Conservation (phyloP, 768 basidiomycete genomes). For the Russula dissimulans region DNA sequence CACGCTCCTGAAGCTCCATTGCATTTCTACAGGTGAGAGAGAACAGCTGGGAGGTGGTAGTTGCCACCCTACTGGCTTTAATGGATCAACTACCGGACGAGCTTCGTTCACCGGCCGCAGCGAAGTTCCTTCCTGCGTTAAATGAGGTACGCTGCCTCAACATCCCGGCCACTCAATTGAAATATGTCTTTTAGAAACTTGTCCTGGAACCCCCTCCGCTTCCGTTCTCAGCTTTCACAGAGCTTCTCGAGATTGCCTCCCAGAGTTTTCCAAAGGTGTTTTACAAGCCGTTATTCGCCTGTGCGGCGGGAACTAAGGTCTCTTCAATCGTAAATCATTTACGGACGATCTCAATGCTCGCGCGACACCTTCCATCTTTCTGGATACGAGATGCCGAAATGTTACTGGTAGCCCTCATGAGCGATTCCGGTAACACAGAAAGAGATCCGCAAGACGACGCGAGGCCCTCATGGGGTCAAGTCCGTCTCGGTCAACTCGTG, state of each 20-base stretch:
- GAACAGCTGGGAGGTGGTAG: constrained; percentile 35
- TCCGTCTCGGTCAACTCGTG: constrained; percentile 53
- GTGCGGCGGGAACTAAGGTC: constrained; percentile 54
- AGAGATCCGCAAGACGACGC: constrained; percentile 17
- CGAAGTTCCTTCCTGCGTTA: constrained; percentile 36
- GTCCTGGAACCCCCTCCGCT: constrained; percentile 42
- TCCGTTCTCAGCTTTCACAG: constrained; percentile 38
- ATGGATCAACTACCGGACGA: constrained; percentile 40
- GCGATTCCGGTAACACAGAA: constrained; percentile 30
- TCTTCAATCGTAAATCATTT: constrained; percentile 51
- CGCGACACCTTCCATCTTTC: constrained; percentile 48
- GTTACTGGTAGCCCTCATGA: constrained; percentile 61
- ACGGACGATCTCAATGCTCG: constrained; percentile 41
- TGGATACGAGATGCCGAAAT: constrained; percentile 68
- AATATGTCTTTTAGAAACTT: constrained; percentile 32
- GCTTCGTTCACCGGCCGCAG: constrained; percentile 33
- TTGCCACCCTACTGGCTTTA: constrained; percentile 36
- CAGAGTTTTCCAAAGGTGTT: constrained; percentile 50
- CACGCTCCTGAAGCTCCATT: not conserved
- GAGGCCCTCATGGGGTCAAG: constrained; percentile 34
- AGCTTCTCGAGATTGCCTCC: constrained; percentile 44
- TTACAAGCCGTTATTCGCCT: constrained; percentile 63
- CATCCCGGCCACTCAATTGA: not conserved
- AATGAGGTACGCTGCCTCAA: constrained; percentile 36
- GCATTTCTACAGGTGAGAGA: constrained; percentile 28